Base-by-base conservation (phyloP, 163 green algal species). In the Scenedesmus sp. region DNA sequence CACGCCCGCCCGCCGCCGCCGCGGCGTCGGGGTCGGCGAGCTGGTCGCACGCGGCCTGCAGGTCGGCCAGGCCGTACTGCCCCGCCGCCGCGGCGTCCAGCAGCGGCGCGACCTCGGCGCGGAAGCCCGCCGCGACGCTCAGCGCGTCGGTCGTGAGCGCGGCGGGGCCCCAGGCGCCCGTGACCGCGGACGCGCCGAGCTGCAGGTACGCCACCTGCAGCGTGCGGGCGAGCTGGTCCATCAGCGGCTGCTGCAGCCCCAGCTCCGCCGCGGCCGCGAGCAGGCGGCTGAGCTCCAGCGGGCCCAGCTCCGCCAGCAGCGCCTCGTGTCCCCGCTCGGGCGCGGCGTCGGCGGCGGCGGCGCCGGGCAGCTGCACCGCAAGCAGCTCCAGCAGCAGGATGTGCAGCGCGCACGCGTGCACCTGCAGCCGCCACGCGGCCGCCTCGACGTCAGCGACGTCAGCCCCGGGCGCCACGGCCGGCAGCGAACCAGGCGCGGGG, bases 301-400 rank as follows among this genome's bases (percentile, higher is more conserved):
- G 39, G 5, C 36, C 54, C 28, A 77, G 4, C 1, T 10, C 29
- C 4, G 69, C 26, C 69, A 77, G 69, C 53, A 77, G 54, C 31
- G 44, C 28, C 34, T n/a, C n/a, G n/a, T n/a, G n/a, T n/a, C n/a
- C n/a, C n/a, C n/a, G n/a, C n/a, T n/a, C n/a, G n/a, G n/a, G n/a
- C n/a, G n/a, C n/a, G n/a, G 39, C 22, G 39, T 47, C 7, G 39
- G 39, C 39, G 39, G 39, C 39, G 39, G 7, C 10, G 39, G 39
- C 39, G 50, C 11, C 28, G 29, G 15, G 2, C 58, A 80, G 58
- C 71, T 80, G 57, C 13, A 71, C 70, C 18, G 70, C 62, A 26
- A 70, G 60, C 44, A 73, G 47, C 60, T 80, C 73, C 31, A 80
- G 73, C 60, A 81, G 74, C 36, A 81, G 50, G 47, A 81, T 81